Conservation (phyloP, 208 protist species). For the Wallacemonas sp. region DNA sequence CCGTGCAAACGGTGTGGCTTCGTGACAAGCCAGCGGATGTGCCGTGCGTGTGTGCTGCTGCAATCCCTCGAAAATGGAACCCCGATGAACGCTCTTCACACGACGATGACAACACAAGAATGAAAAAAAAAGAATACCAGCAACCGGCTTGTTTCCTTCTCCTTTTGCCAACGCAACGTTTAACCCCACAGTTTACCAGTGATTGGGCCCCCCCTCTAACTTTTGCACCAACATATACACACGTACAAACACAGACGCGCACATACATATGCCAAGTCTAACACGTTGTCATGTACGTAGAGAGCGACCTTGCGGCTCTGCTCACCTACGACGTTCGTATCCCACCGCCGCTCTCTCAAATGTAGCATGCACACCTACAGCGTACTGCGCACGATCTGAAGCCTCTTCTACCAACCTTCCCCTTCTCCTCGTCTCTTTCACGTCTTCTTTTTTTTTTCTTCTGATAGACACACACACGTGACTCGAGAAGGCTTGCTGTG, state of each 20-base stretch:
- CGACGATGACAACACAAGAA: not conserved
- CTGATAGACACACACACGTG: not conserved
- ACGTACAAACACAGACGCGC: too few relatives aligned
- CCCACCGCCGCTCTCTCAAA: too few relatives aligned
- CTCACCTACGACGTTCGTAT: too few relatives aligned
- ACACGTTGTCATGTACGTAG: too few relatives aligned
- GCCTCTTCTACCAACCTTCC: not conserved
- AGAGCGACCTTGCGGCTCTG: too few relatives aligned
- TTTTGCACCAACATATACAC: too few relatives aligned
- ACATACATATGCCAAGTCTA: too few relatives aligned
- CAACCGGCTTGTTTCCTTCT: not conserved
- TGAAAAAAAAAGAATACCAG: not conserved
- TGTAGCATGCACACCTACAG: too few relatives aligned
- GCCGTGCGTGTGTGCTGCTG: constrained; percentile 94
- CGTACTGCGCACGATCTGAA: too few relatives aligned
- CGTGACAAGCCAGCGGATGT: constrained; percentile 90
- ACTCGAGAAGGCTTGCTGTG: too few relatives aligned
- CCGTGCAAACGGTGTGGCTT: constrained; percentile 89
- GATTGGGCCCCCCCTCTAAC: too few relatives aligned
- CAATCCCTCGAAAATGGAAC: constrained; percentile 78
- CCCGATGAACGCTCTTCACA: constrained; percentile 38
- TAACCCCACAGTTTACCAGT: too few relatives aligned
- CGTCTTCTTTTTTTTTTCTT: constrained; percentile 11
- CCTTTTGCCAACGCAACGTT: not conserved
- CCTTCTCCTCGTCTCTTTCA: constrained; percentile 12